A percentile compares a stretch with the other conserved stretches of the same genome.
phyloP scores from a whole-genome alignment of 306 rosid species.

The Quercus rubra region DNA sequence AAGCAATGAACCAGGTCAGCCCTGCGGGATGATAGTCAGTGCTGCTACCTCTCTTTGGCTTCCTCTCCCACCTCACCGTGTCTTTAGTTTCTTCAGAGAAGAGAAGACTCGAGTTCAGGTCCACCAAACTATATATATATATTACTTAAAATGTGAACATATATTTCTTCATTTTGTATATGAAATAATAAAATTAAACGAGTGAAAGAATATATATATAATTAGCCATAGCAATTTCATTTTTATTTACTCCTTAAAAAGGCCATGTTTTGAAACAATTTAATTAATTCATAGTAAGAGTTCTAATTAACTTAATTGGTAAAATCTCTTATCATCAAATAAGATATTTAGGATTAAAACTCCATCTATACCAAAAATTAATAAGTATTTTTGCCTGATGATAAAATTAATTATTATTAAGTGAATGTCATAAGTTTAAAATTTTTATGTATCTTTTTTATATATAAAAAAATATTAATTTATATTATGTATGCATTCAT shows the following conservation, averaged over 20 bases:
- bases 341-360: too few species aligned
- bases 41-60: constrained; percentile 62
- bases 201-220: too few species aligned
- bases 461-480: background rate
- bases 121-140: background rate
- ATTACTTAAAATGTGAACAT: too few species aligned
- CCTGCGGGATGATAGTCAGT: constrained; percentile 38
- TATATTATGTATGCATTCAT: background rate
- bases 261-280: too few species aligned
- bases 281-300: fast-evolving
- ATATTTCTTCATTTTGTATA: too few species aligned
- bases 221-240: background rate
- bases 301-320: fast-evolving
- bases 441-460: too few species aligned
- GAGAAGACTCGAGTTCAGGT: constrained; percentile 51
- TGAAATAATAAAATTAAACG: too few species aligned
- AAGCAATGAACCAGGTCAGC: constrained; percentile 32
- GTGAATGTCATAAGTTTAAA: too few species aligned
- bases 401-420: too few species aligned
- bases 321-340: too few species aligned
- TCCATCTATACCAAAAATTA: too few species aligned
- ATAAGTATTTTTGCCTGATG: too few species aligned
- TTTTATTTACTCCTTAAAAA: background rate
- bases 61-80: constrained; percentile 30
- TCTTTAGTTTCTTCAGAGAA: constrained; percentile 48